phyloP scores from a whole-genome alignment of 2,329 filamentous ascomycete species.

The Pseudogymnoascus pannorum region DNA sequence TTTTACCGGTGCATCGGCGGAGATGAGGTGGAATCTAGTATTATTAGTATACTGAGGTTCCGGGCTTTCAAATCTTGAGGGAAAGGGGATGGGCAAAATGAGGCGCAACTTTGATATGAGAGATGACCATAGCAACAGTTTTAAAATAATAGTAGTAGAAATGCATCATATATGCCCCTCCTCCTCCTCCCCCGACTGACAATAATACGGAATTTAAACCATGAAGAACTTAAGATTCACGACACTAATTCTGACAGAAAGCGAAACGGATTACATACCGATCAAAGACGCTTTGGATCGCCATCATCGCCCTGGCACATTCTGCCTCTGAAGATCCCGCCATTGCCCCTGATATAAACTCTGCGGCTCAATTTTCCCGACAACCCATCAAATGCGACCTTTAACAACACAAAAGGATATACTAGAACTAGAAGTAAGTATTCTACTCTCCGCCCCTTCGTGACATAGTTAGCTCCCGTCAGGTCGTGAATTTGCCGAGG shows the following conservation, averaged over 20 bases:
- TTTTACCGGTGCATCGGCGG: neutral
- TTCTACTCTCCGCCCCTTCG: neutral
- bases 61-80: neutral
- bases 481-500: slow-evolving; percentile 1
- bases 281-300: slow-evolving; percentile 25
- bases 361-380: neutral
- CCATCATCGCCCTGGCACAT: slow-evolving; percentile 19
- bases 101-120: neutral
- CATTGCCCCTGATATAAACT: neutral
- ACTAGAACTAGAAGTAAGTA: neutral
- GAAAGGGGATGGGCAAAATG: neutral
- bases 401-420: neutral
- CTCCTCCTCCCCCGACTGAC: neutral
- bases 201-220: neutral
- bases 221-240: neutral
- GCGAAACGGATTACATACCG: slow-evolving; percentile 16
- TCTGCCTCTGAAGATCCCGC: slow-evolving; percentile 9
- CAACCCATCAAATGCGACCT: neutral
- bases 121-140: neutral
- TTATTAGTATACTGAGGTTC: neutral
- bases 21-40: slow-evolving; percentile 18
- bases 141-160: neutral
- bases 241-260: neutral
- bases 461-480: neutral
- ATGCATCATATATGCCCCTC: neutral